Evolutionary conservation across 176 grass and related monocot species (phyloP), one percentile per base, ranked within the genome.

Genomic region (Tillandsia fasciculata): DNA sequence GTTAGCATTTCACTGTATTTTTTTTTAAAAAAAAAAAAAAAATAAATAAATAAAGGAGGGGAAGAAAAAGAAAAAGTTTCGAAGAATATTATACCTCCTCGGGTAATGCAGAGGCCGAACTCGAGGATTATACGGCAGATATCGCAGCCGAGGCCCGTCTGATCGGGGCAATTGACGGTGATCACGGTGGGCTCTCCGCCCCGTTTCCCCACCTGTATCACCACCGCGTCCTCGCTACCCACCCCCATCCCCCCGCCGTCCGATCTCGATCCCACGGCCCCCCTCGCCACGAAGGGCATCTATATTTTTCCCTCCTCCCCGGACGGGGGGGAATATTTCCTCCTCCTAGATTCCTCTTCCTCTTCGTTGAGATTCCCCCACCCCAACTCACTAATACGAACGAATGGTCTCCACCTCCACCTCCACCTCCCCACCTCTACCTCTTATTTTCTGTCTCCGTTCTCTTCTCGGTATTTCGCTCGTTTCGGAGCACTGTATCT

Each of bases 91-190:
- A 26, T 52, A 93, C 94, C 94, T 72, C 74, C 90, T 52, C 95
- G 82, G 3, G 86, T 90, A 82, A 94, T 88, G 87, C 90, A 82
- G 48, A 99, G 95, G 54, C 90, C 87, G 78, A 99, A 99, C 67
- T 94, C 87, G 75, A 99, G 95, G 76, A 99, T 99, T 53, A 79
- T 85, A 52, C 67, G 87, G 79, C 95, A 99, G 72, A 99, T 74
- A 72, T 99, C 95, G 84, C 90, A 99, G 3, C 87, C 90, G 52
- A 93, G 90, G 0, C 95, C 95, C 2, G 90, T 88, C 66, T 99
- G 67, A 78, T 99, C 90, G 42, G 87, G 90, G 81, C 89, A 99
- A 64, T 90, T 99, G 54, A 99, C 72, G 80, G 95, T 99, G 77
- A 99, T 24, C 69, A 88, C 64, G 75, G 2, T 87, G 47, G 86